A percentile compares a stretch with the other conserved stretches of the same genome.
Conservation (phyloP, 805 yeast species). For the Nakazawaea anatomiae region DNA sequence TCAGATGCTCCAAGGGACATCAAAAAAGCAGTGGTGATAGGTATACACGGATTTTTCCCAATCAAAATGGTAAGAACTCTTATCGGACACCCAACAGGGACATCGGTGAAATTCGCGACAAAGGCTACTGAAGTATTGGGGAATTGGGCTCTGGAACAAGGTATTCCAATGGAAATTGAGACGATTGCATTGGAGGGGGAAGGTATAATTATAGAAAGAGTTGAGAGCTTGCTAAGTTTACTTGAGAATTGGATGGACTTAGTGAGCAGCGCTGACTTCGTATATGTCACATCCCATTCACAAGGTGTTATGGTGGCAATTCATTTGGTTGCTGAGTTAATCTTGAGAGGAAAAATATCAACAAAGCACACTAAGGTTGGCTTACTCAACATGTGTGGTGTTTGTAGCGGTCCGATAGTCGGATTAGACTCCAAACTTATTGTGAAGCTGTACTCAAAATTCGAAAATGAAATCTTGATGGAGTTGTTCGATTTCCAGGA, state of each 20-base stretch:
- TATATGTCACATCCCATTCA: conserved; percentile 84
- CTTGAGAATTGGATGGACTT: conserved; percentile 63
- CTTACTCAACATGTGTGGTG: conserved; percentile 85
- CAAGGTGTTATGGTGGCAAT: conserved; percentile 92
- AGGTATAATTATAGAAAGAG: conserved; percentile 82
- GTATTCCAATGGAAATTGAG: conserved; percentile 49
- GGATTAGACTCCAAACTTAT: conserved; percentile 80
- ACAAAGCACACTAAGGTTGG: conserved; percentile 47
- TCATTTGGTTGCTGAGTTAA: conserved; percentile 44
- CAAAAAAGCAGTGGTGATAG: conserved; percentile 72
- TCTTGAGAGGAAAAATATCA: conserved; percentile 1
- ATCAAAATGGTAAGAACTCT: conserved; percentile 74
- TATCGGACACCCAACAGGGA: conserved; percentile 91
- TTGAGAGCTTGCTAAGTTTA: conserved; percentile 62
- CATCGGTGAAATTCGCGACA: conserved; percentile 73
- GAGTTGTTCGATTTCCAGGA: conserved; percentile 88
- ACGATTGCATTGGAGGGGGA: conserved; percentile 89
- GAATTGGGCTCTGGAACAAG: conserved; percentile 48
- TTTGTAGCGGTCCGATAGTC: conserved; percentile 84
- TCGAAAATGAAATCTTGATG: conserved; percentile 78
- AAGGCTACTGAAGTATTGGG: conserved; percentile 72
- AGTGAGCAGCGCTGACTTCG: conserved; percentile 59
- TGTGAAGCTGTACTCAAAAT: conserved; percentile 76
- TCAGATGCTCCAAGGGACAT: background rate
- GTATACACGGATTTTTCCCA: conserved; percentile 95